These are phyloP conservation scores for Ophiostoma australiae DNA, from an alignment of 2,329 filamentous ascomycete species.

Conservation along the genomic window DNA sequence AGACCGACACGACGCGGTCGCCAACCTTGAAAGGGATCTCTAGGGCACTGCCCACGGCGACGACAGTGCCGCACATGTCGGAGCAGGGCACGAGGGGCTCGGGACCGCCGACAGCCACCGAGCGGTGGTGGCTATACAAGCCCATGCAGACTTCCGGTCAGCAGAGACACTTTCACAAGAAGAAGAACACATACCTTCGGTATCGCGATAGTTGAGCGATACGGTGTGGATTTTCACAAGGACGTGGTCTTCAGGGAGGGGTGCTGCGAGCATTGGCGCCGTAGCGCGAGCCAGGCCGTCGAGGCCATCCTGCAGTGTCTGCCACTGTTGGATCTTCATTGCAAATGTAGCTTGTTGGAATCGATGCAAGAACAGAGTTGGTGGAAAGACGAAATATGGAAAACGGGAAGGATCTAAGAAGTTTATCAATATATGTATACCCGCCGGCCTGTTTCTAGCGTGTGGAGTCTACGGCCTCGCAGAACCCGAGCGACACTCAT, in stretches of 20 bases:
- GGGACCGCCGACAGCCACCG: constrained; percentile 38
- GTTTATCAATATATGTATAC: background rate
- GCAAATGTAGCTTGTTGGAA: background rate
- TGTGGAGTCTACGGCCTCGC: background rate
- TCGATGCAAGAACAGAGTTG: background rate
- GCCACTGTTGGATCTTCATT: constrained; percentile 45
- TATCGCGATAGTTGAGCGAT: constrained; percentile 50
- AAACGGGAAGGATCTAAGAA: background rate
- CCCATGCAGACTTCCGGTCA: constrained; percentile 54
- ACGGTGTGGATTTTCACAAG: constrained; percentile 46
- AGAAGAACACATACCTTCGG: constrained; percentile 38
- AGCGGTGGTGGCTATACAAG: constrained; percentile 61
- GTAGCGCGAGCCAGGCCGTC: constrained; percentile 47
- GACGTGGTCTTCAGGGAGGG: constrained; percentile 46
- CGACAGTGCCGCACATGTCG: constrained; percentile 63
- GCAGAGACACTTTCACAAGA: background rate
- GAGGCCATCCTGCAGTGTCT: constrained; percentile 51
- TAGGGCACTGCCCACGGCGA: constrained; percentile 42
- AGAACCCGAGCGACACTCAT: too few relatives aligned
- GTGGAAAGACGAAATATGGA: background rate
- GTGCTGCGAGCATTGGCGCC: constrained; percentile 41
- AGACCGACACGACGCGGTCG: constrained; percentile 63
- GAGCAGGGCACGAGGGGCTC: constrained; percentile 57
- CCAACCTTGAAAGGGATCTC: constrained; percentile 47
- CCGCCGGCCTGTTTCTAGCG: background rate